Base-by-base conservation (phyloP, 306 rosid genomes). In the Malus fusca region DNA sequence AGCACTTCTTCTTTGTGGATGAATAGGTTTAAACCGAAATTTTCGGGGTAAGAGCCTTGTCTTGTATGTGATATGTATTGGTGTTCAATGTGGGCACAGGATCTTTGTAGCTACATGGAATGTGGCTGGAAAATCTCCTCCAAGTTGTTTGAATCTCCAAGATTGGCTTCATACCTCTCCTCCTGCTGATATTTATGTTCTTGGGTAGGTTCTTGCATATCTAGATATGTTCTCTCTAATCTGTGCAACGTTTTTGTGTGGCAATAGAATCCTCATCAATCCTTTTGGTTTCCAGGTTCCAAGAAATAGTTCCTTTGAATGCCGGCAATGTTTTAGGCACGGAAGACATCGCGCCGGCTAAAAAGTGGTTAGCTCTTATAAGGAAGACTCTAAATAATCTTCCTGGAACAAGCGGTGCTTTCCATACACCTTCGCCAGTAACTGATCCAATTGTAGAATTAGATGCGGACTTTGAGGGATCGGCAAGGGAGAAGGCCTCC, bases 81-180 rank as follows among this genome's bases (percentile, higher is more conserved):
- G 37, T 46, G 33, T 71, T 42, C 55, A 56, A 66, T 67, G 67
- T 78, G 69, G 74, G 78, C 60, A 46, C 79, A 96, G 99, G 79
- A 81, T 96, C 79, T 90, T 92, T 58, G 91, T 83, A 52, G 97
- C 98, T 19, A 96, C 99, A 52, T 96, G 99, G 99, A 96, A 96
- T 85, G 99, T 96, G 30, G 99, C 94, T 37, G 99, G 99, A 74
- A 92, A 93, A 80, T 82, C 98, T 63, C 99, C 99, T 78, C 96
- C 99, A 4, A 84, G 87, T 79, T 76, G 87, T 85, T 78, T 96
- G 85, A 90, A 76, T 82, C 89, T 96, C 7, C 98, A 92, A 88
- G 99, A 96, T 78, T 96, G 99, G 99, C 99, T 96, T 80, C 98
- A 96, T 80, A 82, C 92, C 18, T 96, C 98, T 68, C 94, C 94